Evolutionary conservation across 768 basidiomycete species (phyloP).

Genomic region (Dacryopinax spathularia): DNA sequence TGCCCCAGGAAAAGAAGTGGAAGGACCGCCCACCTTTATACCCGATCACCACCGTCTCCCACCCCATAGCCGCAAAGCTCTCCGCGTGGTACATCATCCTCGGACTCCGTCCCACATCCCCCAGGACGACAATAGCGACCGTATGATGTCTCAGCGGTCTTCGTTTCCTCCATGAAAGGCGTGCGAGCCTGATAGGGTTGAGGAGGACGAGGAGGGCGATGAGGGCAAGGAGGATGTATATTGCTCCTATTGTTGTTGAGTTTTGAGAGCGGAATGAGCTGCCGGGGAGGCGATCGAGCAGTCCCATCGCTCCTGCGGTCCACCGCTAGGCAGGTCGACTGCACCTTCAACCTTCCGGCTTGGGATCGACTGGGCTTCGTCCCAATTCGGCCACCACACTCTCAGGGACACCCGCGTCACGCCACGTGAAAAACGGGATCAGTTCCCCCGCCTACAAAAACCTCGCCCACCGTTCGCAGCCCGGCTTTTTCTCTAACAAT

Average conservation of each 20-base stretch:
- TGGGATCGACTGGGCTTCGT: no score
- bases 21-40: constrained; percentile 50
- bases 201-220: not conserved
- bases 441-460: no score
- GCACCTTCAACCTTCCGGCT: no score
- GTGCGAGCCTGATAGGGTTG: not conserved
- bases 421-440: no score
- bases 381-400: no score
- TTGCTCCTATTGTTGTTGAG: not conserved
- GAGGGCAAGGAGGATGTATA: not conserved
- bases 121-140: constrained; percentile 82
- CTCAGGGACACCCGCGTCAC: no score
- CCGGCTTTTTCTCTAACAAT: not conserved
- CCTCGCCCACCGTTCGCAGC: no score
- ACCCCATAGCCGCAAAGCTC: constrained; percentile 69
- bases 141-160: constrained; percentile 36
- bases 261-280: not conserved
- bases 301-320: no score
- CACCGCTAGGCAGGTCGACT: no score
- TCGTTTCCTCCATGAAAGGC: not conserved
- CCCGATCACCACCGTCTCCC: constrained; percentile 67
- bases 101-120: constrained; percentile 90
- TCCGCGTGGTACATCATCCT: constrained; percentile 98
- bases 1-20: not conserved
- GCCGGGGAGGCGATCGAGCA: not conserved